Percentiles rank a stretch among this genome's conserved stretches.
Evolutionary conservation across 768 basidiomycete species (phyloP).

Genomic region (Coprinopsis strossmayeri): DNA sequence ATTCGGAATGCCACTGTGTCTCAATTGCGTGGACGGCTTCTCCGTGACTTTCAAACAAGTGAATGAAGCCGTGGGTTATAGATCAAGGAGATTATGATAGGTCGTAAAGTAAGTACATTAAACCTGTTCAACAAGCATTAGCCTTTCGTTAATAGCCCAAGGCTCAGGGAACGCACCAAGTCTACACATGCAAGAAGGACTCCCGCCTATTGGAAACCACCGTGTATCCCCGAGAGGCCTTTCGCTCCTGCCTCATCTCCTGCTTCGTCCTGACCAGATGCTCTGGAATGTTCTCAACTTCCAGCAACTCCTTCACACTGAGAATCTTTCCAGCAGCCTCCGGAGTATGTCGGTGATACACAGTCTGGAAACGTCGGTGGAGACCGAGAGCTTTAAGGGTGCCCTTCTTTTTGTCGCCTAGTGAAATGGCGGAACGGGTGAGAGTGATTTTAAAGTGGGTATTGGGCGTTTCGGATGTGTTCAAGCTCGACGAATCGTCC

Average conservation of each 20-base stretch:
- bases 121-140: too few species aligned
- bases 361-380: constrained; percentile 76
- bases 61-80: too few species aligned
- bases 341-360: constrained; percentile 69
- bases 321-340: constrained; percentile 84
- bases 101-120: too few species aligned
- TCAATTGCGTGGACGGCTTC: too few species aligned
- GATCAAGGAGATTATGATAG: too few species aligned
- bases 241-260: constrained; percentile 62
- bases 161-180: constrained; percentile 1
- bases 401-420: constrained; percentile 61
- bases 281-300: constrained; percentile 78
- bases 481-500: background rate
- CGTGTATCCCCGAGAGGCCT: constrained; percentile 61
- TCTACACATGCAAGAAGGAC: constrained; percentile 25
- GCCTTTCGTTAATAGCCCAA: background rate
- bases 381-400: constrained; percentile 83
- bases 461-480: constrained; percentile 20
- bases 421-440: constrained; percentile 78
- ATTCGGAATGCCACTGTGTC: too few species aligned
- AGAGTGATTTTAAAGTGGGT: constrained; percentile 92
- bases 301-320: constrained; percentile 81
- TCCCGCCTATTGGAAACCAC: constrained; percentile 37
- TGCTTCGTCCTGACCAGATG: constrained; percentile 61
- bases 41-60: too few species aligned